Conservation (phyloP, 2,329 filamentous ascomycete species). For the Taxawa tesnikishii region DNA sequence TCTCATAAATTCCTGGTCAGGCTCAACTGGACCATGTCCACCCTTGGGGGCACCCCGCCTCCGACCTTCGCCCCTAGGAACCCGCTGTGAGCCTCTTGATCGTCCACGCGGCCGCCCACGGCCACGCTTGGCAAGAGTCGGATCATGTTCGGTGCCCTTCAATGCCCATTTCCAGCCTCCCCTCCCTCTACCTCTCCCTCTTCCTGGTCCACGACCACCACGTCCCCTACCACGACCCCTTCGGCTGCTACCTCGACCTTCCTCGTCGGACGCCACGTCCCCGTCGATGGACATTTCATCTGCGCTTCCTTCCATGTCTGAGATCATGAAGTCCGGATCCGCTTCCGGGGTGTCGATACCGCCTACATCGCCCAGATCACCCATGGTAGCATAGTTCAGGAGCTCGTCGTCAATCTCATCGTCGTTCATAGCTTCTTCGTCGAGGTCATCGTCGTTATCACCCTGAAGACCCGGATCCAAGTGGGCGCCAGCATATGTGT, state of each 20-base stretch:
- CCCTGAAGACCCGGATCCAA: no score
- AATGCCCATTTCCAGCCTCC: constrained; percentile 19
- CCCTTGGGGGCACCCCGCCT: constrained; percentile 1
- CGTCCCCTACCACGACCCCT: constrained; percentile 7
- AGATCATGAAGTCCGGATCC: constrained; percentile 23
- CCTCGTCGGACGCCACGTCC: constrained; percentile 6
- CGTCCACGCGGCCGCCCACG: constrained; percentile 4
- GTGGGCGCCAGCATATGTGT: no score
- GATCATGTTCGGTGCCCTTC: constrained; percentile 21
- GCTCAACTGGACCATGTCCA: constrained; percentile 47
- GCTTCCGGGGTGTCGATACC: constrained; percentile 17
- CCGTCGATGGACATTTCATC: constrained; percentile 7
- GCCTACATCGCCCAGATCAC: no score
- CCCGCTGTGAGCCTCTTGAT: constrained; percentile 5
- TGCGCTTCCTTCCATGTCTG: constrained; percentile 14
- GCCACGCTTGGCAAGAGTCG: constrained; percentile 9
- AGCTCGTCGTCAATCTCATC: constrained; percentile 12
- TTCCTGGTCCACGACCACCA: constrained; percentile 8
- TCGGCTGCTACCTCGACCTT: constrained; percentile 3
- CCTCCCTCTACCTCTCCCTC: constrained; percentile 11
- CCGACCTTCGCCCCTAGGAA: constrained; percentile 8
- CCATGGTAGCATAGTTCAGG: no score
- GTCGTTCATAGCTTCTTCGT: constrained; percentile 12
- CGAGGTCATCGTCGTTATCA: constrained; percentile 14
- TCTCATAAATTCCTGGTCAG: constrained; percentile 58